Percentiles rank a stretch among this genome's conserved stretches.
Conservation (phyloP, 1,139 yeast species). For the Entelexis sorbosivorans region DNA sequence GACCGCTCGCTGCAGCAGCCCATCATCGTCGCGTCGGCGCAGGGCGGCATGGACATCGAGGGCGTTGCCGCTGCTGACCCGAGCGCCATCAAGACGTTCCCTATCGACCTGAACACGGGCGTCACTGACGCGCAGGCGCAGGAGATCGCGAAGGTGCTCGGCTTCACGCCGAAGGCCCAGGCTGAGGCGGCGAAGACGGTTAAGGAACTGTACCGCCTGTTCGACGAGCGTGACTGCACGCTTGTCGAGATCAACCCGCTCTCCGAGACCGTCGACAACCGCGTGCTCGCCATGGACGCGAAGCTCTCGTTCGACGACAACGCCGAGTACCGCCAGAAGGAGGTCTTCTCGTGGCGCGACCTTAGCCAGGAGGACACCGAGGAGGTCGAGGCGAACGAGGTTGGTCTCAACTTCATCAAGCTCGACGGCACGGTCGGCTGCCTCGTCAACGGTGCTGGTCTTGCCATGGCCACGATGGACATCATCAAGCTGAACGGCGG, state of each 20-base stretch:
- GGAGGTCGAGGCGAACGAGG: conserved; percentile 83
- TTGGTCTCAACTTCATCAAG: conserved; percentile 90
- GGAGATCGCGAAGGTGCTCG: conserved; percentile 67
- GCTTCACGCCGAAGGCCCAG: conserved; percentile 67
- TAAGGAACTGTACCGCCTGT: conserved; percentile 77
- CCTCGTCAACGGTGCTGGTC: conserved; percentile 98
- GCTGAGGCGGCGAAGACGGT: conserved; percentile 83
- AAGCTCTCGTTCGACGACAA: conserved; percentile 96
- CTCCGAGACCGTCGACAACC: conserved; percentile 82
- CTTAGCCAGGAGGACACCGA: conserved; percentile 95
- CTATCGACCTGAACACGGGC: conserved; percentile 66
- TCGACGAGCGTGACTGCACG: conserved; percentile 85
- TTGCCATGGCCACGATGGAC: conserved; percentile 99
- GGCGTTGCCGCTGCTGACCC: conserved; percentile 94
- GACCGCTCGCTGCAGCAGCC: conserved; percentile 89
- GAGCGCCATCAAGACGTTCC: conserved; percentile 80
- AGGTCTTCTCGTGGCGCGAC: conserved; percentile 94
- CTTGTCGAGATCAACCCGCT: conserved; percentile 98
- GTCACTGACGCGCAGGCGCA: conserved; percentile 68
- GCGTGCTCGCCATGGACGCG: conserved; percentile 97
- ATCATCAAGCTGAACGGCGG: conserved; percentile 97
- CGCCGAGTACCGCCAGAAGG: conserved; percentile 89
- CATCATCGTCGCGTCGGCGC: conserved; percentile 87
- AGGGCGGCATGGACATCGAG: conserved; percentile 99
- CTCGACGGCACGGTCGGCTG: conserved; percentile 98